Conservation (phyloP, 495 filamentous ascomycete species). For the Talaromyces adpressus region DNA sequence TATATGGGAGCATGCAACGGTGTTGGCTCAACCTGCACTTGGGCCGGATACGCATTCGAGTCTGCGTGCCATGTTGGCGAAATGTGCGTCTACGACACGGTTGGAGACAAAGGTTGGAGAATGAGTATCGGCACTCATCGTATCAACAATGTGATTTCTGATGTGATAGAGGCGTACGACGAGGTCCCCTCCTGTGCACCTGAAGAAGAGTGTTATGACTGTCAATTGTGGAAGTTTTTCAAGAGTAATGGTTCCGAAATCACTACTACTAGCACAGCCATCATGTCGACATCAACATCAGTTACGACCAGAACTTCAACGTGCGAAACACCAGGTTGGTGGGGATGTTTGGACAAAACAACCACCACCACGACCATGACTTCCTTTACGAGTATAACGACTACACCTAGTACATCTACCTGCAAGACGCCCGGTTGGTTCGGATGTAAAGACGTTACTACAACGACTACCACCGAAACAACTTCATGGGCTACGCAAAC, state of each 20-base stretch:
- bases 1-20: slow-evolving; percentile 93
- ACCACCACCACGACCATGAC: slow-evolving; percentile 57
- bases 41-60: slow-evolving; percentile 90
- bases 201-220: slow-evolving; percentile 76
- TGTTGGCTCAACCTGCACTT: slow-evolving; percentile 79
- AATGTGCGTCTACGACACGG: slow-evolving; percentile 86
- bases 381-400: slow-evolving; percentile 46
- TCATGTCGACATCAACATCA: too few species aligned
- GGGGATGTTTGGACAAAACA: slow-evolving; percentile 49
- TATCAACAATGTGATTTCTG: slow-evolving; percentile 74
- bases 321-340: slow-evolving; percentile 78
- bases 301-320: slow-evolving; percentile 54
- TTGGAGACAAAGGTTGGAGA: slow-evolving; percentile 82
- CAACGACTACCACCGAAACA: slow-evolving; percentile 20
- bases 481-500: background rate
- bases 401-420: slow-evolving; percentile 57
- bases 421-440: slow-evolving; percentile 77
- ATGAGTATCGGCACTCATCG: slow-evolving; percentile 79
- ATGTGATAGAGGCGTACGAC: slow-evolving; percentile 79
- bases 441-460: slow-evolving; percentile 41
- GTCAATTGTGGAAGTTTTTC: slow-evolving; percentile 89
- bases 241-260: slow-evolving; percentile 78
- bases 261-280: slow-evolving; percentile 46
- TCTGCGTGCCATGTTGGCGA: slow-evolving; percentile 84
- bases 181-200: slow-evolving; percentile 67